Base-by-base conservation (phyloP, 306 rosid genomes). In the Glycine latifolia region DNA sequence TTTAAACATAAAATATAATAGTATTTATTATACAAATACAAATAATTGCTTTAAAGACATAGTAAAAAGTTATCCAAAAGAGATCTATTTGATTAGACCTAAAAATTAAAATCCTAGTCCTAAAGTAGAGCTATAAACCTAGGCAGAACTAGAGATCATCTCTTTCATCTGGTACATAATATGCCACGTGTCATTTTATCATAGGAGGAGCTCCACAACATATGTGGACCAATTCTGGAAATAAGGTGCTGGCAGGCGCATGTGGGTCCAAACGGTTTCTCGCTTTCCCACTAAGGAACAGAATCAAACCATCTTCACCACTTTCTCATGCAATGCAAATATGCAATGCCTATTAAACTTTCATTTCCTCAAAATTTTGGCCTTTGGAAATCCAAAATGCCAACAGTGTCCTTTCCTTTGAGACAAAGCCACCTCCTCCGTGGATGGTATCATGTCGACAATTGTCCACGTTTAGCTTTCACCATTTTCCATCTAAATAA, bases 201-300 rank as follows among this genome's bases (percentile, higher is more conserved):
- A 77, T 71, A 41, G 70, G 70, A 43, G 0, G 5, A 26, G 5
- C 7, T 11, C 16, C 15, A 65, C 1, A 15, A 49, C 37, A 53
- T 33, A 39, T 13, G 8, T 72, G 85, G 74, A 26, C 74, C 81
- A 50, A 68, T 52, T 58, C 53, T 13, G 4, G 56, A 53, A 76
- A 26, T 26, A 26, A 3, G 49, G 16, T 10, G 71, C 35, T 76
- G 6, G 17, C 31, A 16, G 71, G 55, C n/a, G 55, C 20, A 50
- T 44, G 85, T 83, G 89, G 89, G 78, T 20, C 87, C 85, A 14
- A 4, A 0, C 1, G 41, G 31, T 79, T 79, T 66, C 78, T 86
- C 83, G 80, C 87, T 82, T 83, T 62, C 76, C 13, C 15, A 41
- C 46, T 52, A 75, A 79, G 84, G 65, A 79, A 79, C 71, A 50